Evolutionary conservation across 164 flowering plant species (phyloP), one percentile per base, ranked within the genome.

Genomic region (Vitis riparia): DNA sequence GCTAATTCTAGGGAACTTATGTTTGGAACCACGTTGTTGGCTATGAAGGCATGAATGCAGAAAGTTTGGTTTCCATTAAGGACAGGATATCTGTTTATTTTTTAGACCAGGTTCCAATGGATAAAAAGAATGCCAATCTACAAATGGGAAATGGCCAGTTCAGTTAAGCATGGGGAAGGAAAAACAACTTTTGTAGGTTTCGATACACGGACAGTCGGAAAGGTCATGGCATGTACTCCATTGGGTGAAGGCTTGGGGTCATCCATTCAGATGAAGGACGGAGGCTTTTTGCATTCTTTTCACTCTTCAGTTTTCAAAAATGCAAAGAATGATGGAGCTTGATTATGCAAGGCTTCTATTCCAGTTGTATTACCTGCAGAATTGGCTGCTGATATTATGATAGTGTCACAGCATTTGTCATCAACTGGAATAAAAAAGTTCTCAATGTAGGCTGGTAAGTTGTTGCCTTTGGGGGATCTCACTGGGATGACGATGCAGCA

Each of bases 401-500:
- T 88, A 55, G 82, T 94, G 66, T 68, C 91, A 60, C 94, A 91
- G 74, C 74, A 79, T 63, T 71, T 94, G 79, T 95, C 92, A 11
- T 85, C 91, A 3, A 75, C 79, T 76, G 98, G 97, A 68, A 81
- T 85, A 56, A 91, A 88, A 62, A 83, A 84, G 76, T 88, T 94
- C 14, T 87, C 88, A 14, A 55, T 76, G 73, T 88, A 87, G 78
- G 82, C 85, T 56, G 85, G 73, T 60, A 86, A 84, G 62, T 67
- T 91, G 62, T 85, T 92, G 97, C 94, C 97, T 58, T 79, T 91
- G 80, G 93, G 92, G 70, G 91, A 92, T 74, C 78, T 94, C 32
- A 85, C 90, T 37, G 98, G 97, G 69, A 87, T 81, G 81, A 84
- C 91, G 4, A 79, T 91, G 80, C 87, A 85, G 56, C 88, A 94